Base-by-base conservation (phyloP, 306 rosid species). In the Acacia confusa region DNA sequence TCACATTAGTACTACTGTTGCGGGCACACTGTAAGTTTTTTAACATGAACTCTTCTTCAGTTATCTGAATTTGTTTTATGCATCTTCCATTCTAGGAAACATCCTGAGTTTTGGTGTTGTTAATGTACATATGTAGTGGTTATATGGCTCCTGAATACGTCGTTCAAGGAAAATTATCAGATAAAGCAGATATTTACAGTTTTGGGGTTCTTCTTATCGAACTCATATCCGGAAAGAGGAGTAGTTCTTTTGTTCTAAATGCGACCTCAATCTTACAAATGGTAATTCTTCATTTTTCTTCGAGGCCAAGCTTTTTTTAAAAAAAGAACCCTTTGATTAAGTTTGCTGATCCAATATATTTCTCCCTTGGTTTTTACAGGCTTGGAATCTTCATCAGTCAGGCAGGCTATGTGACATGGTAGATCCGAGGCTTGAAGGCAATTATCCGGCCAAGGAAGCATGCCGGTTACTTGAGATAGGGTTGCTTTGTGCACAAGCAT, bases 141-240 rank as follows among this genome's bases (percentile, higher is more conserved):
- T 92, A 92, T 43, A 91, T 92, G 92, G 97, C 97, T 85, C 97
- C 97, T 0, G 97, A 92, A 45, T 92, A 92, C 72, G 77, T 85
- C 5, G 80, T 87, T 83, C 88, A 66, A 3, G 97, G 97, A 17
- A 89, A 87, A 77, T 82, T 92, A 78, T 74, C 91, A 0, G 95
- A 89, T 83, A 92, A 92, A 83, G 97, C 95, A 9, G 97, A 92
- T 52, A 88, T 91, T 38, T 92, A 89, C 69, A 91, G 97, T 76
- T 92, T 91, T 40, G 97, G 97, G 70, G 90, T 91, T 69, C 70
- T 91, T 25, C 78, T 88, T 38, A 75, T 88, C 55, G 97, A 92
- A 89, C 77, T 91, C 25, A 74, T 91, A 19, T 72, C 89, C 10
- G 95, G 95, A 83, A 91, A 82, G 75, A 89, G 79, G 78, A 91